Conservation (phyloP, 306 rosid genomes). For the Styphnolobium japonicum region DNA sequence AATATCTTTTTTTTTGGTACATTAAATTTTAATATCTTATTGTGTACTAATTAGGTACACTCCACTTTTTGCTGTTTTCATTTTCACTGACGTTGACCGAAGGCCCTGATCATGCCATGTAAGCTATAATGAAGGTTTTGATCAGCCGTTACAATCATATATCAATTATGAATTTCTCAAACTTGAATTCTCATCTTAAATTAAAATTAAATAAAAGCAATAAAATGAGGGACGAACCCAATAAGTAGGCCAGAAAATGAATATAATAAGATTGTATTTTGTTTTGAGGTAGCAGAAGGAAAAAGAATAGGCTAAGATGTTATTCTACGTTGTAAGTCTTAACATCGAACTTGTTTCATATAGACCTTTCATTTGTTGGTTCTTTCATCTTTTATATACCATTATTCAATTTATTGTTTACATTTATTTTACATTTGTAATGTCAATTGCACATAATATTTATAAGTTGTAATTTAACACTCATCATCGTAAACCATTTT, state of each 20-base stretch:
- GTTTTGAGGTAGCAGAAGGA: background rate
- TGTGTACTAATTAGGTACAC: background rate
- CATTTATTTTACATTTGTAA: background rate
- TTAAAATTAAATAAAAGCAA: background rate
- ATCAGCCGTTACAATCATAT: background rate
- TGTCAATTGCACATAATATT: background rate
- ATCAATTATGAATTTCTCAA: background rate
- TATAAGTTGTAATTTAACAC: background rate
- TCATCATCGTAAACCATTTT: background rate
- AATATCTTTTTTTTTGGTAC: no score
- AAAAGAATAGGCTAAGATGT: background rate
- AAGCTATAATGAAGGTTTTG: background rate
- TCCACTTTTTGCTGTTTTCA: background rate
- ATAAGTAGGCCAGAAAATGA: background rate
- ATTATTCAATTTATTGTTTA: background rate
- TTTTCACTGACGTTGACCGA: conserved; percentile 16
- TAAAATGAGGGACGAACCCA: background rate
- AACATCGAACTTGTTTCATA: background rate
- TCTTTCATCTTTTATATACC: background rate
- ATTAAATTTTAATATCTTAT: no score
- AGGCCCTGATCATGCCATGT: conserved; percentile 40
- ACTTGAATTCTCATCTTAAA: background rate
- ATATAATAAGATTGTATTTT: background rate
- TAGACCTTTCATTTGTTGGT: background rate
- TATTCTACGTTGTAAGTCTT: background rate